A percentile compares a stretch with the other conserved stretches of the same genome.
Conservation (phyloP, 2,329 filamentous ascomycete species). For the Hymenoscyphus scutula region DNA sequence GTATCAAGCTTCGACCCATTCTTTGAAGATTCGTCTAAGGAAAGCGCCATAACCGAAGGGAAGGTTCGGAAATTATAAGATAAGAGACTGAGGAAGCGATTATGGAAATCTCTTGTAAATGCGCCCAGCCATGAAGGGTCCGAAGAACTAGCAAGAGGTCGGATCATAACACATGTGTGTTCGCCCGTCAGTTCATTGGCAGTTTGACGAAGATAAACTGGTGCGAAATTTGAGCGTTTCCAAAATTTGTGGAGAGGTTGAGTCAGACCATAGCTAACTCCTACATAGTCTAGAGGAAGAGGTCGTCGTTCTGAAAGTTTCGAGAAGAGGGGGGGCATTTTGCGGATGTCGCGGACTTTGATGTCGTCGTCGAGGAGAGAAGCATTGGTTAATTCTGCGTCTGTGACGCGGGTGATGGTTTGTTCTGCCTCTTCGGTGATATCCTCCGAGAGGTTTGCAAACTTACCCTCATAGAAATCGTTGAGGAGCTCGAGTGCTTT, state of each 20-base stretch:
- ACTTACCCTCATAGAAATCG: slow-evolving; percentile 94
- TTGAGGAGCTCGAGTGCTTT: slow-evolving; percentile 82
- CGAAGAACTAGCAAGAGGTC: slow-evolving; percentile 65
- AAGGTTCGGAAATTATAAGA: slow-evolving; percentile 92
- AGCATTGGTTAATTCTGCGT: slow-evolving; percentile 73
- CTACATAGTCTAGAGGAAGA: slow-evolving; percentile 82
- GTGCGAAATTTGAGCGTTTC: slow-evolving; percentile 83
- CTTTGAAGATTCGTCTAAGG: slow-evolving; percentile 82
- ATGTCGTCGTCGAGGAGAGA: slow-evolving; percentile 84
- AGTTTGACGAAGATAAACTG: slow-evolving; percentile 92
- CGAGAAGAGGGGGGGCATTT: slow-evolving; percentile 91
- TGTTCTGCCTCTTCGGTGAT: slow-evolving; percentile 50
- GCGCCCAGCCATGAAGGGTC: slow-evolving; percentile 85
- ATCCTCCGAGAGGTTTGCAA: slow-evolving; percentile 77
- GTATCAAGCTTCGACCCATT: slow-evolving; percentile 67
- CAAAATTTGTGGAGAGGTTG: slow-evolving; percentile 90
- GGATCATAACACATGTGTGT: slow-evolving; percentile 96
- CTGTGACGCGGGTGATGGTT: slow-evolving; percentile 74
- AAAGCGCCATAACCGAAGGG: slow-evolving; percentile 72
- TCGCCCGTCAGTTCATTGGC: slow-evolving; percentile 95
- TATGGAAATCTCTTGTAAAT: slow-evolving; percentile 90
- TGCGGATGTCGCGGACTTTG: slow-evolving; percentile 81
- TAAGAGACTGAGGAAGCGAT: slow-evolving; percentile 83
- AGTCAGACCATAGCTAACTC: slow-evolving; percentile 93
- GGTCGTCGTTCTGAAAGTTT: slow-evolving; percentile 82